Evolutionary conservation across 257 asterid species (phyloP), one percentile per base, ranked within the genome.

Genomic region (Orobanche coerulescens): DNA sequence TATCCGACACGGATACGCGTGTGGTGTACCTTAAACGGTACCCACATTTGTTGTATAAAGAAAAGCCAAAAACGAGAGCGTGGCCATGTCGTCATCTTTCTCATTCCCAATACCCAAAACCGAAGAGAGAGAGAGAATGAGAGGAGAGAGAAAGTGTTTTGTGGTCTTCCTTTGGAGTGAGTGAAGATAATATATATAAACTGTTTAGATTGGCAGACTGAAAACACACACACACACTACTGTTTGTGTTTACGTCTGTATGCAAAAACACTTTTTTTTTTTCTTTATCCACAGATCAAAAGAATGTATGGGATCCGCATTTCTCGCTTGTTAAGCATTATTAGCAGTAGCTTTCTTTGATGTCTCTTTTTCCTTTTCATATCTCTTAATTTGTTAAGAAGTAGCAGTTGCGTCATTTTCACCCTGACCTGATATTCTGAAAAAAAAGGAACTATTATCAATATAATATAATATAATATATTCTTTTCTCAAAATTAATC

Each of bases 151-250:
- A 64, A 49, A 61, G 24, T 22, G 47, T n/a, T 19, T 44, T 63
- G 56, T 69, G 75, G 58, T 59, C 56, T 15, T 72, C 75, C 89
- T 71, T 81, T 89, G 82, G 73, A 84, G 93, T 84, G 86, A 76
- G 95, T 70, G 95, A 67, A 44, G 22, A 13, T n/a, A 40, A 19
- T 61, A 51, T n/a, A 31, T 46, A 42, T 47, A 60, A 52, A 60
- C 69, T 74, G 75, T 36, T n/a, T 58, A 23, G 66, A 73, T 62
- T 64, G 47, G 58, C 36, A 68, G 71, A 59, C 37, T 24, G 46
- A 50, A 15, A 39, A 44, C 43, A 24, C 18, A 39, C 16, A 53
- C 62, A 49, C 30, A 46, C 52, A 46, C 49, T 10, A 49, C 15
- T 48, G 31, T 49, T 26, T 20, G 58, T 58, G 52, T 37, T 47